Percentiles rank a stretch among this genome's conserved stretches.
These are phyloP conservation scores for Xylaria telfairii DNA, from an alignment of 495 filamentous ascomycete genomes.

Conservation along the genomic window DNA sequence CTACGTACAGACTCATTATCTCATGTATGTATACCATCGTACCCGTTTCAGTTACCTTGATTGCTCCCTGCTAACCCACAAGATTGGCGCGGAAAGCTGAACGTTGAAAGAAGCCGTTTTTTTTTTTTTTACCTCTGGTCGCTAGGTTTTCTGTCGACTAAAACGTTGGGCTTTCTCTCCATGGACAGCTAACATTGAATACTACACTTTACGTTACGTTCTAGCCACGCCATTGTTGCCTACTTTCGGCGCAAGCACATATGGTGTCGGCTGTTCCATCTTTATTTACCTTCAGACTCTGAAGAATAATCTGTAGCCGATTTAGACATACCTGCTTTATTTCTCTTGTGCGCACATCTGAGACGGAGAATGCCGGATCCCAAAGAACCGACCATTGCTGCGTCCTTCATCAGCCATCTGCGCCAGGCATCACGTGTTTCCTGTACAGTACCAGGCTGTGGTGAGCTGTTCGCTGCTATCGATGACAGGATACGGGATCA, in stretches of 20 bases:
- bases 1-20: neutral
- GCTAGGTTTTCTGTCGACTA: neutral
- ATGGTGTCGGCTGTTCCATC: neutral
- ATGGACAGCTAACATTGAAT: too few species aligned
- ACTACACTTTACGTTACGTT: neutral
- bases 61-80: neutral
- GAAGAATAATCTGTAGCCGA: neutral
- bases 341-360: neutral
- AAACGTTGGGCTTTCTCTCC: neutral
- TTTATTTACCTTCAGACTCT: neutral
- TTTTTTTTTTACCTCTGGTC: neutral
- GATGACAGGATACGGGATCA: conserved; percentile 35
- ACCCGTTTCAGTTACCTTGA: neutral
- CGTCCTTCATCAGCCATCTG: conserved; percentile 34
- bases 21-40: neutral
- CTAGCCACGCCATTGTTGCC: neutral
- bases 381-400: conserved; percentile 27
- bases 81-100: neutral
- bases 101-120: neutral
- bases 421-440: conserved; percentile 29
- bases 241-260: neutral
- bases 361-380: conserved; percentile 31
- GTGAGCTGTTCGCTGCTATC: conserved; percentile 24
- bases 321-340: neutral
- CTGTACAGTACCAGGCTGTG: conserved; percentile 29